A percentile compares a stretch with the other conserved stretches of the same genome.
Evolutionary conservation across 2,329 filamentous ascomycete genomes (phyloP).

Genomic region (Ambrosiella beaveri): DNA sequence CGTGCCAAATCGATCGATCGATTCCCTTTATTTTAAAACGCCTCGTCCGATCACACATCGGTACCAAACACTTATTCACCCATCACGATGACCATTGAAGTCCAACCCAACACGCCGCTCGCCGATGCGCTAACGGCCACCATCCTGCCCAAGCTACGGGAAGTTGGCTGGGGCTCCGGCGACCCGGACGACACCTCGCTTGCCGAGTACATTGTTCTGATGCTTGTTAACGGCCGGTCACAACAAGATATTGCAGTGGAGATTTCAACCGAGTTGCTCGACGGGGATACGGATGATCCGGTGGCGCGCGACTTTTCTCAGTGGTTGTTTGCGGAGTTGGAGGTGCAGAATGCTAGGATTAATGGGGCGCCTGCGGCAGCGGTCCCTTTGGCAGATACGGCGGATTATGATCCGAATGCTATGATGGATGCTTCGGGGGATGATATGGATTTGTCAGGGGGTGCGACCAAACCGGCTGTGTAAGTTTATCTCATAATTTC

Average conservation of each 20-base stretch:
- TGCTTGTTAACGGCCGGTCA: constrained; percentile 90
- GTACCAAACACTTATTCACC: neutral
- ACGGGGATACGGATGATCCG: constrained; percentile 65
- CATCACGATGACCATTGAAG: constrained; percentile 56
- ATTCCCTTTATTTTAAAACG: neutral
- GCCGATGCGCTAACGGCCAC: constrained; percentile 66
- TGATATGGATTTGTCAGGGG: constrained; percentile 11
- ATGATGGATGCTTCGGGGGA: constrained; percentile 6
- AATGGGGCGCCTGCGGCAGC: constrained; percentile 25
- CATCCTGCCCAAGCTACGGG: constrained; percentile 79
- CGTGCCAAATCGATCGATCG: too few relatives aligned
- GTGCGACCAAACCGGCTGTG: constrained; percentile 34
- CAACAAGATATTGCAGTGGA: constrained; percentile 79
- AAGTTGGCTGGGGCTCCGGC: constrained; percentile 79
- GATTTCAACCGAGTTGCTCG: constrained; percentile 72
- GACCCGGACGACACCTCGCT: constrained; percentile 64
- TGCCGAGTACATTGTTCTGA: constrained; percentile 90
- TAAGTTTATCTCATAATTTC: constrained; percentile 25
- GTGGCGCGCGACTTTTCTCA: constrained; percentile 66
- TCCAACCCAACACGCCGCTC: constrained; percentile 62
- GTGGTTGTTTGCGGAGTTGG: constrained; percentile 88
- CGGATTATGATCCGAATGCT: neutral
- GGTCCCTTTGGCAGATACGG: neutral
- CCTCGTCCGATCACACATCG: neutral
- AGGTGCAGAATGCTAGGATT: constrained; percentile 44